Conservation (phyloP, 441 rosid genomes). For the Gossypium lobatum region DNA sequence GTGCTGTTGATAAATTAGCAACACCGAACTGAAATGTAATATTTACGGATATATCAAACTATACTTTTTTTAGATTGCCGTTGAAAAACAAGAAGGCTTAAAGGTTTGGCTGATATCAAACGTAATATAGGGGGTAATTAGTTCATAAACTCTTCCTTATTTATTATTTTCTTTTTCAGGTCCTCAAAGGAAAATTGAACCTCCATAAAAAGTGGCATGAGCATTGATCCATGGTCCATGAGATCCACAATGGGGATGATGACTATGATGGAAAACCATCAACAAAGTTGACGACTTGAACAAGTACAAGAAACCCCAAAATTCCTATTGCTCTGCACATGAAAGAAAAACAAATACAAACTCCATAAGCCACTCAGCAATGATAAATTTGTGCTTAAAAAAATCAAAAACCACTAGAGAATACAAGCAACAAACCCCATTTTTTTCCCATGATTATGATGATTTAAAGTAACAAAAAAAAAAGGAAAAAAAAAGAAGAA, state of each 20-base stretch:
- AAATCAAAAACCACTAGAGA: neutral
- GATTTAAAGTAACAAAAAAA: neutral
- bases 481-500: too few species aligned
- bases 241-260: constrained; percentile 25
- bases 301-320: constrained; percentile 11
- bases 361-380: constrained; percentile 1
- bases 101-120: too few species aligned
- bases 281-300: constrained; percentile 32
- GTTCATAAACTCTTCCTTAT: too few species aligned
- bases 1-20: too few species aligned
- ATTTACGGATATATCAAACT: too few species aligned
- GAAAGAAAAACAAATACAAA: neutral
- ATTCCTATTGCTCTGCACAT: constrained; percentile 31
- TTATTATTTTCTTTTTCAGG: too few species aligned
- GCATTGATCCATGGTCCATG: constrained; percentile 68
- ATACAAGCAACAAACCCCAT: neutral
- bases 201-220: constrained; percentile 89
- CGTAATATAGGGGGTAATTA: too few species aligned
- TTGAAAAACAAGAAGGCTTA: too few species aligned
- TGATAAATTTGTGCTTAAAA: neutral
- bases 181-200: constrained; percentile 3
- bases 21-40: too few species aligned
- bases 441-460: neutral
- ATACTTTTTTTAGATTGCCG: too few species aligned
- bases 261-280: constrained; percentile 18